phyloP scores from a whole-genome alignment of 2,329 filamentous ascomycete species.

The Emericellopsis atlantica region DNA sequence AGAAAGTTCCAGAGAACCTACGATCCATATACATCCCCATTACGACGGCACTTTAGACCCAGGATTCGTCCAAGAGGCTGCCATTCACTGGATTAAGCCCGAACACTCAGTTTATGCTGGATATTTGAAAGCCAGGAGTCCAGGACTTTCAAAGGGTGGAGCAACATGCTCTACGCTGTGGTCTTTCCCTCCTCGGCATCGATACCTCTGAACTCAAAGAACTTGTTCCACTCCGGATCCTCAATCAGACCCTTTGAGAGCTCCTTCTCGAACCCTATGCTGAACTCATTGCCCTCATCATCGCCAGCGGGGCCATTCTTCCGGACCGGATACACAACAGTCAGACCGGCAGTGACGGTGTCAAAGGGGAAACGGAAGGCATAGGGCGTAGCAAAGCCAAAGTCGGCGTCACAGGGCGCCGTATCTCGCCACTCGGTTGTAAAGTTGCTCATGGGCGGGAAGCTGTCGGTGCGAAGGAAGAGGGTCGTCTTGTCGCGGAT shows the following conservation, averaged over 20 bases:
- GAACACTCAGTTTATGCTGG: too few species aligned
- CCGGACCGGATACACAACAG: constrained; percentile 17
- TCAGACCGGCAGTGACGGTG: constrained; percentile 12
- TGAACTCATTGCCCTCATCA: constrained; percentile 22
- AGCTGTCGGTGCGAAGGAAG: constrained; percentile 17
- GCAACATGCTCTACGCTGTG: background rate
- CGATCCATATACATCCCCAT: too few species aligned
- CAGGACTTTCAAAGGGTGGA: too few species aligned
- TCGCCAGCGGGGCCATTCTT: constrained; percentile 7
- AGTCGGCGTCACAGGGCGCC: constrained; percentile 14
- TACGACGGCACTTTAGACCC: too few species aligned
- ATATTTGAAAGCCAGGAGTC: too few species aligned
- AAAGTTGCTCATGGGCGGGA: constrained; percentile 20
- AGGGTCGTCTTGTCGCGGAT: constrained; percentile 22
- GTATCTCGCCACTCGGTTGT: constrained; percentile 22
- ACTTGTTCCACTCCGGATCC: constrained; percentile 20
- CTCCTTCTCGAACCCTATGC: constrained; percentile 19
- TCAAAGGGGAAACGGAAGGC: constrained; percentile 19
- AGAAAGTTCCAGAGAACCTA: too few species aligned
- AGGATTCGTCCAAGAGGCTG: too few species aligned
- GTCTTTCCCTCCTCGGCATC: constrained; percentile 6
- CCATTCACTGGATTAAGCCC: too few species aligned
- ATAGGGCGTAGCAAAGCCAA: constrained; percentile 21
- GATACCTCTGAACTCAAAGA: constrained; percentile 24
- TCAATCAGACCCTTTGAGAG: constrained; percentile 15